phyloP scores from a whole-genome alignment of 441 rosid species.

The Eruca vesicaria region DNA sequence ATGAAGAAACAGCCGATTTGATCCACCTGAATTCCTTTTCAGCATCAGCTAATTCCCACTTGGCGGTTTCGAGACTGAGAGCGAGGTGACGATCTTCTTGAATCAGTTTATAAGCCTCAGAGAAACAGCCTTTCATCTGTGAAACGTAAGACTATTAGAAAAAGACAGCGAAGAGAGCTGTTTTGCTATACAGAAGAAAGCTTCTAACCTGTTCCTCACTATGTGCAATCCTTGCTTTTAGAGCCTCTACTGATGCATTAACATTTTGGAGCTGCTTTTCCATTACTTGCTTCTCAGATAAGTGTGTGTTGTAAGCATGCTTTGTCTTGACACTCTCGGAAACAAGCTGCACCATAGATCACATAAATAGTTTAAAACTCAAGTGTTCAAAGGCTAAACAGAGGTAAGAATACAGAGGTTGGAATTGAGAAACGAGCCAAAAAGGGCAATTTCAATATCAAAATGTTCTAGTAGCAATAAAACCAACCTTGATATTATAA shows the following conservation, averaged over 20 bases:
- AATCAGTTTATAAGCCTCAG: conserved; percentile 60
- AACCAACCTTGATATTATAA: conserved; percentile 83
- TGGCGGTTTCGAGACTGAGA: conserved; percentile 62
- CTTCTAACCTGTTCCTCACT: conserved; percentile 74
- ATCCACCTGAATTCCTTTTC: conserved; percentile 93
- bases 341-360: conserved; percentile 68
- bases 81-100: conserved; percentile 79
- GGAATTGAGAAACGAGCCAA: conserved; percentile 1
- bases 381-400: conserved; percentile 1
- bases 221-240: conserved; percentile 59
- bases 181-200: not conserved
- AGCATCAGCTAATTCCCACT: conserved; percentile 79
- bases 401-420: not conserved
- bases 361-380: not conserved
- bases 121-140: conserved; percentile 76
- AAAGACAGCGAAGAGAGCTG: not conserved
- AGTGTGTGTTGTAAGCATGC: conserved; percentile 63
- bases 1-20: conserved; percentile 65
- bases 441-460: not conserved
- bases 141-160: conserved; percentile 17
- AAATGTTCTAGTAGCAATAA: conserved; percentile 17
- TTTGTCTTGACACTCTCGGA: conserved; percentile 97
- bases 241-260: conserved; percentile 55
- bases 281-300: conserved; percentile 81
- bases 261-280: conserved; percentile 79